Base-by-base conservation (phyloP, 2,329 filamentous ascomycete genomes). In the Metarhizium sp. region DNA sequence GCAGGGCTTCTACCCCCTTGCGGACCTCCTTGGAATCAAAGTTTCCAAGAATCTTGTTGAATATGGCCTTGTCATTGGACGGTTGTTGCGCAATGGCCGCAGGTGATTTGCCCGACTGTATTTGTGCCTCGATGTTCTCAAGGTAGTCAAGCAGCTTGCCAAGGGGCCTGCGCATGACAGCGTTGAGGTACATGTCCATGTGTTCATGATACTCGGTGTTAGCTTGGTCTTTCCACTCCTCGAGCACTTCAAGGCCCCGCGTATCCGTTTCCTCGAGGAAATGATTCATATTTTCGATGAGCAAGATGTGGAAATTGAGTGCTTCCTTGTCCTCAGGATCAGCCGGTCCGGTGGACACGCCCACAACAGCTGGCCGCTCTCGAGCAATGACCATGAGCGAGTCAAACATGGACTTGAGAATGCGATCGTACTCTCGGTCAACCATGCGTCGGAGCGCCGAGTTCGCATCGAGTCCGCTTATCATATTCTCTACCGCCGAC, bases 261-360 rank as follows among this genome's bases (percentile, higher is more conserved):
- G 86, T 78, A 61, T 95, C 90, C 8, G 95, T 87, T 69, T 96
- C 92, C 68, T 97, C 92, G 11, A 94, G 77, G 72, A 95, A 97
- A 71, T 96, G 91, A 67, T 96, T 95, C 91, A 96, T 96, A 70
- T 99, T 99, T 71, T 99, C 92, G 62, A 99, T 97, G 54, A 97
- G 79, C 38, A 97, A 79, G 64, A 99, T 96, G 71, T 97, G 92
- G 73, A 95, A 96, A 73, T 97, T 97, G 58, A 99, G 81, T 5
- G 91, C 90, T 70, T 96, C 92, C 73, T 99, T 97, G 67, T 97
- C 94, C 69, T 97, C 94, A 1, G 80, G 79, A 61, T 84, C 80
- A 13, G 75, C 74, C 13, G 74, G 69, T 47, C 73, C 73, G 55
- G 62, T 70, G 6, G 67, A 71, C 29, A 76, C 70, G 13, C 74